Evolutionary conservation across 495 filamentous ascomycete genomes (phyloP).

Genomic region (Clohesyomyces aquaticus): DNA sequence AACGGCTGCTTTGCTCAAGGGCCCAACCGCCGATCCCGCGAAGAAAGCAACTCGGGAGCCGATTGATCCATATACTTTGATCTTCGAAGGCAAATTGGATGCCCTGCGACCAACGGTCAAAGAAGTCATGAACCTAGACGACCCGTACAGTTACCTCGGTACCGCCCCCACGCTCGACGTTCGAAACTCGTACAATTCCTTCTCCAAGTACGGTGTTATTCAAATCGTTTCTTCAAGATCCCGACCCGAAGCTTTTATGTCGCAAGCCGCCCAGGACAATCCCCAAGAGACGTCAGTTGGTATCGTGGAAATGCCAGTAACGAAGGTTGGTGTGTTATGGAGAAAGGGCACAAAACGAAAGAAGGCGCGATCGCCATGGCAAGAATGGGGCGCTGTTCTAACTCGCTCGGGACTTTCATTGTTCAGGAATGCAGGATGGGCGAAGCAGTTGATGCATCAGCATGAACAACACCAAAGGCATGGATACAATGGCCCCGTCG

Average conservation of each 20-base stretch:
- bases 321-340: conserved; percentile 95
- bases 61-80: conserved; percentile 91
- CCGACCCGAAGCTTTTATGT: conserved; percentile 92
- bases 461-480: conserved; percentile 75
- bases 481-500: conserved; percentile 69
- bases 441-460: conserved; percentile 88
- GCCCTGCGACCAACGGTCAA: conserved; percentile 79
- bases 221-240: conserved; percentile 94
- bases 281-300: conserved; percentile 87
- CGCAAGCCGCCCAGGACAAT: conserved; percentile 77
- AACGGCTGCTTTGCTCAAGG: conserved; percentile 74
- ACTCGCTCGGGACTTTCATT: conserved; percentile 96
- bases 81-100: conserved; percentile 85
- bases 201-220: conserved; percentile 85
- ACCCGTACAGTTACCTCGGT: conserved; percentile 86
- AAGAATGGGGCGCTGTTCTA: conserved; percentile 95
- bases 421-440: conserved; percentile 89
- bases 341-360: conserved; percentile 94
- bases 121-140: conserved; percentile 89
- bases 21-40: conserved; percentile 65
- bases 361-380: conserved; percentile 93
- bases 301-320: conserved; percentile 95
- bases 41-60: conserved; percentile 74
- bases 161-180: conserved; percentile 74
- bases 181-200: conserved; percentile 77